Percentiles rank a stretch among this genome's conserved stretches.
Conservation (phyloP, 805 yeast genomes). For the Candida nitratophila region DNA sequence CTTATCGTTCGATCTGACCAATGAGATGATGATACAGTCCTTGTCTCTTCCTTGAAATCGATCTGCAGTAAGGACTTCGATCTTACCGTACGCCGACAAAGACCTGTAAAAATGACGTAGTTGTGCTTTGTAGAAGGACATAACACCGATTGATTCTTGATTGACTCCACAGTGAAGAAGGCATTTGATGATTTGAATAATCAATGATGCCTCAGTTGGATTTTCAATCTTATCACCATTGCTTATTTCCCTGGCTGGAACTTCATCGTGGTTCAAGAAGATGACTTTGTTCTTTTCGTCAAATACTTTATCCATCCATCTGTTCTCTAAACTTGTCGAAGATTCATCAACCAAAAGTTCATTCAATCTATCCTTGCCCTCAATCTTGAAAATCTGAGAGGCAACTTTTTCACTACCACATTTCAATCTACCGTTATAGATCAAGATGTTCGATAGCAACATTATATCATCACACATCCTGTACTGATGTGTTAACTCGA, state of each 20-base stretch:
- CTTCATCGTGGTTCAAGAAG: conserved; percentile 71
- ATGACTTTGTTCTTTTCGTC: conserved; percentile 54
- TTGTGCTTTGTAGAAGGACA: conserved; percentile 87
- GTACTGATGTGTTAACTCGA: conserved; percentile 74
- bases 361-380: conserved; percentile 27
- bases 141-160: conserved; percentile 64
- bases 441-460: conserved; percentile 70
- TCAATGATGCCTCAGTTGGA: conserved; percentile 60
- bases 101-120: conserved; percentile 37
- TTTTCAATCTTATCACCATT: conserved; percentile 69
- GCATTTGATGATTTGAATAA: conserved; percentile 54
- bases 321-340: no score
- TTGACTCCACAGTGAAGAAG: conserved; percentile 54
- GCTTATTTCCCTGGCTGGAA: conserved; percentile 49
- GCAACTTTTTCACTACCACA: conserved; percentile 71
- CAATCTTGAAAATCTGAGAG: conserved; percentile 45
- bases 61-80: conserved; percentile 90
- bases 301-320: conserved; percentile 56
- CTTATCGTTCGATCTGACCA: conserved; percentile 73
- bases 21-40: conserved; percentile 80
- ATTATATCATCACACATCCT: conserved; percentile 90
- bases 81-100: conserved; percentile 25
- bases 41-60: conserved; percentile 95
- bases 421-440: conserved; percentile 67
- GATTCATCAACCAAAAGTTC: not conserved